Evolutionary conservation across 2,329 filamentous ascomycete species (phyloP), one percentile per base, ranked within the genome.

Genomic region (Aureobasidium sp.): DNA sequence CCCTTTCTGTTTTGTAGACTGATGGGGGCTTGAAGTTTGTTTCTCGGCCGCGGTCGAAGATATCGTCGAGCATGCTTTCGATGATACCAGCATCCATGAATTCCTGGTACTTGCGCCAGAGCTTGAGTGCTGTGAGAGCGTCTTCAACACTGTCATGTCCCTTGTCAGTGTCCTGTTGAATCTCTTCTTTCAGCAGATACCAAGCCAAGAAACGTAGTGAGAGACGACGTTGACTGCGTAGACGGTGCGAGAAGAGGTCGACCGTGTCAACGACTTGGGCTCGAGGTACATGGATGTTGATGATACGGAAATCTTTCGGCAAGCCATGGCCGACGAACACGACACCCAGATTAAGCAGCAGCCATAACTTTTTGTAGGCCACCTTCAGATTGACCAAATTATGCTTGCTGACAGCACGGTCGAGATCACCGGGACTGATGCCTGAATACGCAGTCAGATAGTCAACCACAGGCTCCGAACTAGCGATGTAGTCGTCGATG

Each of bases 331-430:
- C 94, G 5, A 99, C 83, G 72, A 99, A 99, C 65, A 90, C 85
- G 75, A 91, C 96, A 52, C 94, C 94, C 0, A 97, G 81, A 71
- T 99, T 99, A 36, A 99, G 83, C 21, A 99, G 81, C 16, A 97
- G 84, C 95, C 95, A 99, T 34, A 99, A 85, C 74, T 97, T 97
- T 76, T 99, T 99, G 80, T 97, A 99, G 1, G 90, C 92, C 62
- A 89, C 84, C 73, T 99, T 99, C 44, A 97, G 81, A 1, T 89
- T 83, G 9, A 97, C 86, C 0, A 97, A 83, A 60, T 91, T 90
- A 74, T 96, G 93, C 59, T 82, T 84, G 47, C 89, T 89, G n/a
- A 83, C 81, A 61, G 85, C 81, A 30, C 88, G 86, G 67, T 96
- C 91, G 9, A 99, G 80, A 70, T 99, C 94, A 27, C 88, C 87